Evolutionary conservation across 768 basidiomycete genomes (phyloP).

Genomic region (Hericium erinaceus): DNA sequence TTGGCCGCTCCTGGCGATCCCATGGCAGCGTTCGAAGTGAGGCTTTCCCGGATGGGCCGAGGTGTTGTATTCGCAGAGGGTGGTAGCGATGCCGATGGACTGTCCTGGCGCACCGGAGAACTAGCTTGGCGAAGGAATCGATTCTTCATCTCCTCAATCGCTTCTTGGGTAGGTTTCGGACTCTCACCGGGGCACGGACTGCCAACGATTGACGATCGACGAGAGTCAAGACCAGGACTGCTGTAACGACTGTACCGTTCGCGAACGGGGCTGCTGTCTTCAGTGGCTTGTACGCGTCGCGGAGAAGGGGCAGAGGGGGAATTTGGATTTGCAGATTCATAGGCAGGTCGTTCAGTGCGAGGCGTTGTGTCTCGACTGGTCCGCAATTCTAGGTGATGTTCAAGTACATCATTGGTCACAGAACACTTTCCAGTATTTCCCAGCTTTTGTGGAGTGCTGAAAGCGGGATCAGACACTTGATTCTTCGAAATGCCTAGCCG

Average conservation of each 20-base stretch:
- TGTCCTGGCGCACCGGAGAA: conserved; percentile 15
- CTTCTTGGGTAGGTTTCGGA: conserved; percentile 34
- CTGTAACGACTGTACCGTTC: not conserved
- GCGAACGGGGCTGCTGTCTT: not conserved
- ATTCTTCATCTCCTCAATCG: conserved; percentile 56
- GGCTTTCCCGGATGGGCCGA: not conserved
- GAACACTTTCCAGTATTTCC: too few species aligned
- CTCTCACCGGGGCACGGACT: not conserved
- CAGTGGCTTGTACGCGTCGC: not conserved
- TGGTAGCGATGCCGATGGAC: not conserved
- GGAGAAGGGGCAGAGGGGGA: too few species aligned
- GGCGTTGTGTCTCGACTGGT: too few species aligned
- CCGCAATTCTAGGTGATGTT: too few species aligned
- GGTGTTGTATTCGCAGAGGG: not conserved
- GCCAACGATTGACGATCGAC: not conserved
- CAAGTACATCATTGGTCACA: too few species aligned
- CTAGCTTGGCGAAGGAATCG: conserved; percentile 33
- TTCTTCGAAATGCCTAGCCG: too few species aligned
- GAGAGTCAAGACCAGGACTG: not conserved
- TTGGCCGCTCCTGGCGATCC: not conserved
- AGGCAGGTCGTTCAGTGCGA: too few species aligned
- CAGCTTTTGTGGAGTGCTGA: too few species aligned
- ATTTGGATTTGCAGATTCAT: too few species aligned
- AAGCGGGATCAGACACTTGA: too few species aligned
- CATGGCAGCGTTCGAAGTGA: conserved; percentile 2